phyloP scores from a whole-genome alignment of 495 filamentous ascomycete species.

The Usnea hakonensis region DNA sequence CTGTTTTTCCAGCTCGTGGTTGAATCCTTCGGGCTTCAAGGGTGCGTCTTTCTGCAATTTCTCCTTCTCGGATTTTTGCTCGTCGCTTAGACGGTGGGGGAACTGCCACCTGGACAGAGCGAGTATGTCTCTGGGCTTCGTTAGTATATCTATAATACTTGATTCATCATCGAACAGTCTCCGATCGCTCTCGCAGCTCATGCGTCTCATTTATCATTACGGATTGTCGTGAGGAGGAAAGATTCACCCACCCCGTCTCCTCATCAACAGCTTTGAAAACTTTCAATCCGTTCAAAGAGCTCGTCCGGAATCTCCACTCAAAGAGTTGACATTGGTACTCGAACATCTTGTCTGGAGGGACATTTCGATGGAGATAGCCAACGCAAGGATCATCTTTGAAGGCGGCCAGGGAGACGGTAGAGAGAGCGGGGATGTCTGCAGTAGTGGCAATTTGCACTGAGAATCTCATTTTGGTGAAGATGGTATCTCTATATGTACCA shows the following conservation, averaged over 20 bases:
- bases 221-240: neutral
- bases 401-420: neutral
- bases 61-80: neutral
- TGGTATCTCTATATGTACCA: too few species aligned
- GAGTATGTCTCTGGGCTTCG: neutral
- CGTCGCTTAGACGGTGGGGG: neutral
- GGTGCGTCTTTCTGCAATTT: neutral
- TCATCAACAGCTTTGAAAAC: neutral
- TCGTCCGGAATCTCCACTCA: neutral
- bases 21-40: neutral
- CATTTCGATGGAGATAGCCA: neutral
- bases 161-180: too few species aligned
- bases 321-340: neutral
- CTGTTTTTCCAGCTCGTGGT: neutral
- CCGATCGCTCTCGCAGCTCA: too few species aligned
- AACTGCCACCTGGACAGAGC: neutral
- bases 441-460: neutral
- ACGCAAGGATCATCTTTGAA: neutral
- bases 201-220: neutral
- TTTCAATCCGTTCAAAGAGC: neutral
- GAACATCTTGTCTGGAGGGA: neutral
- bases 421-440: neutral
- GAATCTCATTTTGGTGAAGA: neutral
- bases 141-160: neutral
- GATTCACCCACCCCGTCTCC: neutral